Evolutionary conservation across 1,139 yeast genomes (phyloP).

Genomic region (Yamadazyma membranifaciens): DNA sequence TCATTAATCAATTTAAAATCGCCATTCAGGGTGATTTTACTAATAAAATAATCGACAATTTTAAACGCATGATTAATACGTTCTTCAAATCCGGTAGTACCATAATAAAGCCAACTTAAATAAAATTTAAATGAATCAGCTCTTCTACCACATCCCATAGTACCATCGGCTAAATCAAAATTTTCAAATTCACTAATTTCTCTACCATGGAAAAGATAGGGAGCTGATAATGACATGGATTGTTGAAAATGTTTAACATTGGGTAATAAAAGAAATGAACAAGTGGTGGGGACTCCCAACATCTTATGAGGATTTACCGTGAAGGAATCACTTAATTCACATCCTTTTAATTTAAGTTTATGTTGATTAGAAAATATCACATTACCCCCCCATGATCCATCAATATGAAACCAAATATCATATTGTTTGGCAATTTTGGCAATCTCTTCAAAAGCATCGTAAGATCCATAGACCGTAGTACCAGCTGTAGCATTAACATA

Average conservation of each 20-base stretch:
- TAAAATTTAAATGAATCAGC: slow-evolving; percentile 80
- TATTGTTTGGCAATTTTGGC: slow-evolving; percentile 52
- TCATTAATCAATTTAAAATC: slow-evolving; percentile 53
- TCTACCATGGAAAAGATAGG: slow-evolving; percentile 75
- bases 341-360: slow-evolving; percentile 51
- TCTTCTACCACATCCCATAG: slow-evolving; percentile 91
- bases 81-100: slow-evolving; percentile 52
- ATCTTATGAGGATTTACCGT: slow-evolving; percentile 87
- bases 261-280: slow-evolving; percentile 76
- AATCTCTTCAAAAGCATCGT: slow-evolving; percentile 63
- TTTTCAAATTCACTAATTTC: slow-evolving; percentile 52
- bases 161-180: slow-evolving; percentile 83
- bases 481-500: slow-evolving; percentile 86
- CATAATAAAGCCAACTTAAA: slow-evolving; percentile 81
- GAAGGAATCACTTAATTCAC: slow-evolving; percentile 69
- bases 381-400: slow-evolving; percentile 93
- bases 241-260: slow-evolving; percentile 63
- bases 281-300: slow-evolving; percentile 88
- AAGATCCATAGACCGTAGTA: slow-evolving; percentile 85
- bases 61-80: slow-evolving; percentile 73
- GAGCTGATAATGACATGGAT: slow-evolving; percentile 77
- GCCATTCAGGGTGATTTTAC: slow-evolving; percentile 28
- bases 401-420: slow-evolving; percentile 75
- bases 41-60: slow-evolving; percentile 61
- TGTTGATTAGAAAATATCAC: slow-evolving; percentile 63